Evolutionary conservation across 1,284 basidiomycete species (phyloP), one percentile per base, ranked within the genome.

Genomic region (Mycena sp.): DNA sequence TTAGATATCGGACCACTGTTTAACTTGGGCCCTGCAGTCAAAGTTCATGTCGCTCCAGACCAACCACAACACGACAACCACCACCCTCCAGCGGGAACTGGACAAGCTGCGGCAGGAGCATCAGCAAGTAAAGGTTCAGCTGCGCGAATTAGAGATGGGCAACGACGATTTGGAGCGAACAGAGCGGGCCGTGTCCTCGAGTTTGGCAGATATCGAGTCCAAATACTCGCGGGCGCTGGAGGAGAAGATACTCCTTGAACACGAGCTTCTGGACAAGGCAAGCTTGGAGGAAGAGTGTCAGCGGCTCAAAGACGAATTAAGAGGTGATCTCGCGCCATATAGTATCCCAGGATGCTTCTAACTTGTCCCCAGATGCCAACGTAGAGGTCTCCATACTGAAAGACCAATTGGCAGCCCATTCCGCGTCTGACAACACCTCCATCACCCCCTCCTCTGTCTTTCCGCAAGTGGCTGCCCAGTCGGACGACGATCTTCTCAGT

Each of bases 181-280:
- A 74, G 95, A 96, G 73, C 87, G 95, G 23, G 95, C 95, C 55
- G 94, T 97, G 29, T 89, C 92, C 2, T 96, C 95, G 32, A 96
- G 94, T 69, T 81, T 99, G 61, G 90, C 92, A 1, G 98, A 99
- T 77, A 85, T 95, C 73, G 97, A 99, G 80, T 83, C 86, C 67
- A 95, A 92, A 74, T 98, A 99, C 80, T 90, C 95, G 68, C 87
- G 90, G 63, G 92, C 93, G 1, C 83, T 99, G 52, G 98, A 99
- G 77, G 94, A 98, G 80, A 99, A 98, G 78, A 98, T 98, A 50
- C 79, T 99, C 45, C 84, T 99, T 32, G 98, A 99, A 76, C 95
- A 99, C 70, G 98, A 99, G 74, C 82, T 99, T n/a, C 81, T 98
- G 44, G 92, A 92, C 76, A 97, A 96, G 78, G 91, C 94, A 4